Evolutionary conservation across 2,329 filamentous ascomycete genomes (phyloP).

Genomic region (Endoconidiophora laricicola): DNA sequence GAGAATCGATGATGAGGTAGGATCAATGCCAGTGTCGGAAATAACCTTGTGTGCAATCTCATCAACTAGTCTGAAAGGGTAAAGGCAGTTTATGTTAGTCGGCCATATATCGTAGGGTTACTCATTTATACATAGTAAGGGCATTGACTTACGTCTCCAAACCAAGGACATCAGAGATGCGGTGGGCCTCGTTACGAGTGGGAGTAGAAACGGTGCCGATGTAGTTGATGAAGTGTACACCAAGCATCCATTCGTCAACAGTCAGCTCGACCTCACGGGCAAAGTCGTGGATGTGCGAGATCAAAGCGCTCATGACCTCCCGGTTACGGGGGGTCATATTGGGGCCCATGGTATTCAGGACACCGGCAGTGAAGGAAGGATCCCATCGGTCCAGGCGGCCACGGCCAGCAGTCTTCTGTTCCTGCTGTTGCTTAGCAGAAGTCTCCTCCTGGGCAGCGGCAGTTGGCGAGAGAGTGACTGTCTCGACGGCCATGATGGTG

Average conservation of each 20-base stretch:
- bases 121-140: not conserved
- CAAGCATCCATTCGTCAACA: conserved; percentile 59
- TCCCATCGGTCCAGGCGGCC: conserved; percentile 25
- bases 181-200: conserved; percentile 58
- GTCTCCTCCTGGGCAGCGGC: not conserved
- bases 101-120: not conserved
- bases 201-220: conserved; percentile 52
- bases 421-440: not conserved
- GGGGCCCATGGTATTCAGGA: conserved; percentile 57
- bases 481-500: conserved; percentile 2
- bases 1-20: conserved; percentile 61
- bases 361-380: conserved; percentile 58
- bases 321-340: conserved; percentile 48
- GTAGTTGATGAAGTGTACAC: conserved; percentile 59
- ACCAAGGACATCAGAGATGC: conserved; percentile 56
- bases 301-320: conserved; percentile 44
- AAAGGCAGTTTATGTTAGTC: not conserved
- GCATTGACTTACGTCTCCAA: conserved; percentile 43
- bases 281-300: conserved; percentile 64
- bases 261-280: conserved; percentile 62
- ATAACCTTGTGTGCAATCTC: conserved; percentile 50
- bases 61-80: conserved; percentile 36
- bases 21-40: conserved; percentile 41
- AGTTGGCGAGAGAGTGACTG: conserved; percentile 4
- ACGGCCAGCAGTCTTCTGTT: not conserved